A percentile compares a stretch with the other conserved stretches of the same genome.
These are phyloP conservation scores for Helianthus annuus DNA, from an alignment of 129 eudicot species.

Conservation along the genomic window HanXRQr2.0-SUNRISE NC_035446.2:8784403-8784902, in stretches of 20 bases:
- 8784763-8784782: constrained; percentile 57
- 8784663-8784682: constrained; percentile 63
- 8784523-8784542: too few species aligned
- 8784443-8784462: too few species aligned
- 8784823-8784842: constrained; percentile 61
- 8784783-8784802: constrained; percentile 33
- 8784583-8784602: too few species aligned
- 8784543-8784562: too few species aligned
- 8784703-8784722: constrained; percentile 67
- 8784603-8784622: background rate
- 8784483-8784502: too few species aligned
- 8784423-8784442: too few species aligned
- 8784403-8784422: too few species aligned
- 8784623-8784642: background rate
- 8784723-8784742: constrained; percentile 70
- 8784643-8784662: background rate
- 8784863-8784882: constrained; percentile 34
- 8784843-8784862: constrained; percentile 35
- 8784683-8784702: constrained; percentile 87
- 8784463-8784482: too few species aligned
- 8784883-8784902: constrained; percentile 31
- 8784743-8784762: constrained; percentile 69
- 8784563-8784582: background rate
- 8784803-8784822: constrained; percentile 76
- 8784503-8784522: too few species aligned